Evolutionary conservation across 148 eudicot genomes (phyloP).

Genomic region (Amaranthus palmeri): DNA sequence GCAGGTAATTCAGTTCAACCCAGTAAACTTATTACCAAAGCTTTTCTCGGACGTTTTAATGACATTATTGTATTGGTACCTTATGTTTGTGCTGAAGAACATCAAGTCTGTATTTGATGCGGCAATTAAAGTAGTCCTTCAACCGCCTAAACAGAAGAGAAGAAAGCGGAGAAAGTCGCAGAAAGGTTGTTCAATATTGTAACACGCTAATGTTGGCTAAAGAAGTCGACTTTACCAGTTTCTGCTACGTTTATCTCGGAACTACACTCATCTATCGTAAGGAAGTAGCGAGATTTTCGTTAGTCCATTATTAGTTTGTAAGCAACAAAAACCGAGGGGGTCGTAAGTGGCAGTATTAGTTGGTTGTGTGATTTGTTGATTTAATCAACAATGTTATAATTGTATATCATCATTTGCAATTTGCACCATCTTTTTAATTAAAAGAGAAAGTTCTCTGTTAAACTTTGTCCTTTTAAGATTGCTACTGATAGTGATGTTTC

Average conservation of each 20-base stretch:
- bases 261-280: constrained; percentile 9
- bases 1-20: constrained; percentile 44
- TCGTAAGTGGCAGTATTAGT: background rate
- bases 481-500: constrained; percentile 12
- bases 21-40: background rate
- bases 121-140: constrained; percentile 87
- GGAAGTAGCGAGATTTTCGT: constrained; percentile 13
- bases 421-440: background rate
- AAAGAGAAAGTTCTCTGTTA: constrained; percentile 11
- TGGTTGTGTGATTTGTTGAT: constrained; percentile 2
- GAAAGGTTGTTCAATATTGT: constrained; percentile 67
- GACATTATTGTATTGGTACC: background rate
- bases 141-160: constrained; percentile 82
- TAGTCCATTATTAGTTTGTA: constrained; percentile 16
- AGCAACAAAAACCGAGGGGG: constrained; percentile 12
- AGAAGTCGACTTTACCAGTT: constrained; percentile 8
- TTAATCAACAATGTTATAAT: constrained; percentile 7
- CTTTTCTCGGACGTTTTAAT: background rate
- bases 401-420: constrained; percentile 10
- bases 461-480: constrained; percentile 5
- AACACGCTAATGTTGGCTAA: constrained; percentile 14
- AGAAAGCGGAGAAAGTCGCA: constrained; percentile 78
- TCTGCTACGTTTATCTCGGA: constrained; percentile 15
- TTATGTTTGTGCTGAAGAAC: constrained; percentile 43
- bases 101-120: constrained; percentile 89